phyloP scores from a whole-genome alignment of 768 basidiomycete species.

The Pleurotus cornucopiae region DNA sequence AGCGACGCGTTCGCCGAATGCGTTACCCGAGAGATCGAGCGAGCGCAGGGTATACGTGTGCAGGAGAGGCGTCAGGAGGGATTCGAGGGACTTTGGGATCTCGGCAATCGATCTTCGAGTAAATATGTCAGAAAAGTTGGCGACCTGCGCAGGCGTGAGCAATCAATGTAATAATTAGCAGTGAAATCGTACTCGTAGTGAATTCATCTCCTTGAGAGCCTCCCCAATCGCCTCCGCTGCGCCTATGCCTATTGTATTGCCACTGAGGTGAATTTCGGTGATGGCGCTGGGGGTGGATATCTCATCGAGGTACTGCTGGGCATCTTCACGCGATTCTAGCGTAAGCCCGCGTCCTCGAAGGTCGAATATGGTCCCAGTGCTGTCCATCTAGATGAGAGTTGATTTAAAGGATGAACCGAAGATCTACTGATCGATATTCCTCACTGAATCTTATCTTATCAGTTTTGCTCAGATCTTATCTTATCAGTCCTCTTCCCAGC shows the following conservation, averaged over 20 bases:
- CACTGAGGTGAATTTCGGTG: constrained; percentile 90
- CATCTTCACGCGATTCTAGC: constrained; percentile 70
- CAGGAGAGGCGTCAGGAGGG: constrained; percentile 84
- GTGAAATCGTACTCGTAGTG: constrained; percentile 56
- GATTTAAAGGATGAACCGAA: no score
- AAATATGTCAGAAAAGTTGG: constrained; percentile 97
- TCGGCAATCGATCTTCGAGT: constrained; percentile 94
- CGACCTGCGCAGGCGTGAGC: constrained; percentile 50
- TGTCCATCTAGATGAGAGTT: constrained; percentile 15
- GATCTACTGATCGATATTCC: no score
- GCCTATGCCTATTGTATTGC: constrained; percentile 91
- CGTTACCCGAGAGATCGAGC: constrained; percentile 92
- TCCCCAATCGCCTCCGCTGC: constrained; percentile 83
- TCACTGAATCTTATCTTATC: no score
- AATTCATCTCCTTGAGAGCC: constrained; percentile 63
- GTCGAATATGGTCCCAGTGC: constrained; percentile 34
- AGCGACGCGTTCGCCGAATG: constrained; percentile 92
- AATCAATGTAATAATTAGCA: neutral
- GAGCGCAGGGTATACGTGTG: constrained; percentile 78
- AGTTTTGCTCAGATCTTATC: no score
- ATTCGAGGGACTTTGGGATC: constrained; percentile 85
- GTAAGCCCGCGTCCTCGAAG: constrained; percentile 69
- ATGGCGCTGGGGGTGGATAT: constrained; percentile 55
- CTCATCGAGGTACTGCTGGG: constrained; percentile 65
- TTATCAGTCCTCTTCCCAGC: no score